Evolutionary conservation across 2,329 filamentous ascomycete species (phyloP), one percentile per base, ranked within the genome.

Genomic region (Geosmithia putterillii): DNA sequence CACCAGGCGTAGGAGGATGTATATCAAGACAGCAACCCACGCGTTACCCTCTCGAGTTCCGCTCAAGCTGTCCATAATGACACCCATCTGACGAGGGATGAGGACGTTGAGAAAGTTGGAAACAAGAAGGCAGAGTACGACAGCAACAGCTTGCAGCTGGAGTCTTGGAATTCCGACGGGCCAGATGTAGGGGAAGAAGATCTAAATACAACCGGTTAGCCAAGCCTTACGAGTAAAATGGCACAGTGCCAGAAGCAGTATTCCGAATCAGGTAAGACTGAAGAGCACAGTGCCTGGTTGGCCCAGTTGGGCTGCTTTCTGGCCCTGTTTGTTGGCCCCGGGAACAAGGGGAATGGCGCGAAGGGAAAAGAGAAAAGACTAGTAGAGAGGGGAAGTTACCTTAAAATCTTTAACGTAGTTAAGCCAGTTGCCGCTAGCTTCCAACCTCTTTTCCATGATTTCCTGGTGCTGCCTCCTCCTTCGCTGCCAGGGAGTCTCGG

Each of bases 161-260:
- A 92, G 71, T 14, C 64, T 59, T 43, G 68, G 71, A 52, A 83
- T 75, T 37, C 79, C 73, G 42, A 76, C 72, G 1, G 88, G 87
- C 77, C 84, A 89, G 18, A 94, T 67, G 54, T 87, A 85, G 0
- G 85, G 86, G 22, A 89, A 66, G 57, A 94, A 82, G 32, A 90
- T 64, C 76, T 81, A 45, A 14, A n/a, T 19, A 2, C 18, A 17
- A 6, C n/a, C 21, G 28, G 10, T 43, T 20, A 32, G 28, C 4
- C n/a, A n/a, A n/a, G n/a, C n/a, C n/a, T n/a, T n/a, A n/a, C n/a
- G n/a, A n/a, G n/a, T n/a, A n/a, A n/a, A n/a, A n/a, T n/a, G n/a
- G n/a, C n/a, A n/a, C n/a, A n/a, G n/a, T n/a, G n/a, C n/a, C n/a
- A n/a, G n/a, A n/a, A n/a, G n/a, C n/a, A n/a, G n/a, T n/a, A n/a